Evolutionary conservation across 1,284 basidiomycete species (phyloP), one percentile per base, ranked within the genome.

Genomic region (Pholiota adiposa): DNA sequence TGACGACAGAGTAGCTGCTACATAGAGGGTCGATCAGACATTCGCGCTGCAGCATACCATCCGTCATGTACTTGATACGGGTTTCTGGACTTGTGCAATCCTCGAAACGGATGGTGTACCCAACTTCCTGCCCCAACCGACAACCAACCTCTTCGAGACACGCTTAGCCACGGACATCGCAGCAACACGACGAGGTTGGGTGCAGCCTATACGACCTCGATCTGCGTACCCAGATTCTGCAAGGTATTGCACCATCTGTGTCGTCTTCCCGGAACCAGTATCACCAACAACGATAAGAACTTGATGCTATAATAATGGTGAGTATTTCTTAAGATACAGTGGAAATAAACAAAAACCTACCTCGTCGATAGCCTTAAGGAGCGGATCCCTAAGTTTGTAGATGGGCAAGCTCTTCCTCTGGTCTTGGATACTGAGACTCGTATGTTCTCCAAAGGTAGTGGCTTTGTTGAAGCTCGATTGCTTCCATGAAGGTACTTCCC

Each of bases 41-140:
- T 80, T 99, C 97, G 78, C 97, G 87, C 72, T 98, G 93, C 12
- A 99, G 84, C 95, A 99, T 98, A 80, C 97, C 97, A 72, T 99
- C 97, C 65, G 97, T 99, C 97, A 99, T 99, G 84, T 97, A 99
- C 78, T 99, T 99, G 84, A 99, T 98, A 70, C 92, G 89, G 11
- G 97, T 99, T 75, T 98, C 97, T 0, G 97, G 94, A 70, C 93
- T 91, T 3, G 97, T 98, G 75, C 96, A 96, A 76, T 99, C 97
- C 78, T 99, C 97, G 75, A 99, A 99, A 79, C 97, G 96, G 69
- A 99, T 98, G 4, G 92, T 94, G 73, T 99, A 99, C 1, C 97
- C 97, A 60, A 99, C 97, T 76, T 98, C 97, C 70, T 97, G 93
- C 8, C 97, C 97, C 4, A 99, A 81, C 8, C 97, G 87, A 76